Evolutionary conservation across 257 asterid species (phyloP), one percentile per base, ranked within the genome.

Genomic region (Jacaranda copaia): DNA sequence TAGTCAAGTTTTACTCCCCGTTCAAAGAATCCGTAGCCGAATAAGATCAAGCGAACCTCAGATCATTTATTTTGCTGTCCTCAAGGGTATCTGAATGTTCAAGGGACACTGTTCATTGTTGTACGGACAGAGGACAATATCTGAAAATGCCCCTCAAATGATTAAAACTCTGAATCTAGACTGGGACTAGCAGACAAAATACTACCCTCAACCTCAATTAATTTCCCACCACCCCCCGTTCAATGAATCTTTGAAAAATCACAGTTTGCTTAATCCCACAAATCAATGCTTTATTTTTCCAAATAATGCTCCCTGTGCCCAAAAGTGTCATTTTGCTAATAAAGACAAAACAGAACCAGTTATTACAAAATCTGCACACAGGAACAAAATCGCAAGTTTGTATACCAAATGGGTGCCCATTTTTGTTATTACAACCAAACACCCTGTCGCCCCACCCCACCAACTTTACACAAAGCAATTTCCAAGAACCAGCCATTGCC

Each of bases 401-500:
- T 75, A 63, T 18, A 72, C 51, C 73, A 49, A 70, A 69, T 52
- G 58, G 82, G 72, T 57, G 82, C 68, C 72, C 83, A 81, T 82
- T 79, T 83, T 35, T 11, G 16, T 58, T 66, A 62, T 71, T 74
- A 57, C 55, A 49, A 71, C 38, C 48, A 64, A 12, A 6, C 66
- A 32, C 10, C 18, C 61, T 48, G 62, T 5, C 56, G 49, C 56
- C 7, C 16, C 39, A 13, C 78, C 78, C 88, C 79, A 80, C 87
- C 93, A 80, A 84, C 94, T 85, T 83, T 79, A 84, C 92, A 86
- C 40, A 0, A 73, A 86, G 89, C 85, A 89, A 43, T 76, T 92
- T 90, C 96, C 88, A 65, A 83, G 95, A 92, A 90, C 90, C 79
- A 80, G 42, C 85, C 83, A 68, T 80, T 69, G 43, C 68, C 88